Percentiles rank a stretch among this genome's conserved stretches.
Evolutionary conservation across 2,329 filamentous ascomycete genomes (phyloP).

Genomic region (Penicillium sp.): DNA sequence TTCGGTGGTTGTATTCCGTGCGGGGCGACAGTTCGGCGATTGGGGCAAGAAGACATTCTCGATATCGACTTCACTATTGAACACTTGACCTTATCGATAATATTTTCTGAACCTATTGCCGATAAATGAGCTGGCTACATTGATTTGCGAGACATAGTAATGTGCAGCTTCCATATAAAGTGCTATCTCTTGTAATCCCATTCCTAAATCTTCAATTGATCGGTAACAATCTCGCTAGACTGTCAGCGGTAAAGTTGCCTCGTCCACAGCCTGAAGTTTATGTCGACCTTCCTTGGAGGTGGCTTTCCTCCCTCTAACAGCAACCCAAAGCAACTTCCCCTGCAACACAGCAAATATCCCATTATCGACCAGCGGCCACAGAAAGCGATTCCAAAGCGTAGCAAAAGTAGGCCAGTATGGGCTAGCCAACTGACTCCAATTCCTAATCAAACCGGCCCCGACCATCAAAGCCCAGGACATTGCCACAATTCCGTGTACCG

Average conservation of each 20-base stretch:
- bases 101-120: too few species aligned
- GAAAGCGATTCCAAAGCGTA: background rate
- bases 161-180: background rate
- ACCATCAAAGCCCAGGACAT: background rate
- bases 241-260: background rate
- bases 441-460: background rate
- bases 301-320: background rate
- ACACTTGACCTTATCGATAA: too few species aligned
- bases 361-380: background rate
- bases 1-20: background rate
- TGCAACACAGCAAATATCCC: background rate
- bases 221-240: background rate
- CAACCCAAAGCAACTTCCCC: conserved; percentile 1
- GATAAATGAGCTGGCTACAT: too few species aligned
- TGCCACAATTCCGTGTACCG: background rate
- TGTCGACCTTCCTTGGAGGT: background rate
- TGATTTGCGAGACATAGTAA: background rate
- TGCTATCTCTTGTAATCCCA: background rate
- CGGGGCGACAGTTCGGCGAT: background rate
- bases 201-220: background rate
- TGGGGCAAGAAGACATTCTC: background rate
- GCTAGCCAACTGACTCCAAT: background rate
- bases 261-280: background rate
- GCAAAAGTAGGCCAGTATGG: background rate
- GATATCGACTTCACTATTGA: background rate